Evolutionary conservation across 148 eudicot species (phyloP).

Genomic region (Suaeda aralocaspica): DNA sequence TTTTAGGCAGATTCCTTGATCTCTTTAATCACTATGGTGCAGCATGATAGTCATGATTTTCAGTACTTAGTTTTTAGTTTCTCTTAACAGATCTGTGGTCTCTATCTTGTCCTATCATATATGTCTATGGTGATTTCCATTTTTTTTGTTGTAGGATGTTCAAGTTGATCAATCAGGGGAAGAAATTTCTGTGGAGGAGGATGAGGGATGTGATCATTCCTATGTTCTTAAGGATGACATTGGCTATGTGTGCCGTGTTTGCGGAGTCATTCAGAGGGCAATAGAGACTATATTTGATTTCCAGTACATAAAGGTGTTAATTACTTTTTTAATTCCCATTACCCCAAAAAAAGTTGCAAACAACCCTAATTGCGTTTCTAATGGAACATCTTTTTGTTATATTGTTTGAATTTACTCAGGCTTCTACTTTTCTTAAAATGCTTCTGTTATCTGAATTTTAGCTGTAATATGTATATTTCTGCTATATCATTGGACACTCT

Average conservation of each 20-base stretch:
- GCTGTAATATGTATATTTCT: too few species aligned
- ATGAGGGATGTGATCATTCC: constrained; percentile 84
- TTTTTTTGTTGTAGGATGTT: constrained; percentile 43
- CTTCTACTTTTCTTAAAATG: neutral
- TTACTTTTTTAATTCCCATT: neutral
- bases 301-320: constrained; percentile 59
- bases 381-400: neutral
- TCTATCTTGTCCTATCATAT: neutral
- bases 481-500: neutral
- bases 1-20: neutral
- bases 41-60: neutral
- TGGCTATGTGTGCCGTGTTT: constrained; percentile 92
- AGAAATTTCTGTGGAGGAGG: constrained; percentile 38
- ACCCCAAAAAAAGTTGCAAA: neutral
- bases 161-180: constrained; percentile 39
- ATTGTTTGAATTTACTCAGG: neutral
- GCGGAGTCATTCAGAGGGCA: constrained; percentile 73
- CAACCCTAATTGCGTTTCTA: neutral
- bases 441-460: neutral
- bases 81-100: neutral
- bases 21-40: neutral
- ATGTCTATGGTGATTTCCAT: neutral
- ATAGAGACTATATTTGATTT: constrained; percentile 82
- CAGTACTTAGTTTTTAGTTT: neutral
- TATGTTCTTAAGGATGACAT: constrained; percentile 84